A percentile compares a stretch with the other conserved stretches of the same genome.
Conservation (phyloP, 2,329 filamentous ascomycete genomes). For the Alternaria gaisen region DNA sequence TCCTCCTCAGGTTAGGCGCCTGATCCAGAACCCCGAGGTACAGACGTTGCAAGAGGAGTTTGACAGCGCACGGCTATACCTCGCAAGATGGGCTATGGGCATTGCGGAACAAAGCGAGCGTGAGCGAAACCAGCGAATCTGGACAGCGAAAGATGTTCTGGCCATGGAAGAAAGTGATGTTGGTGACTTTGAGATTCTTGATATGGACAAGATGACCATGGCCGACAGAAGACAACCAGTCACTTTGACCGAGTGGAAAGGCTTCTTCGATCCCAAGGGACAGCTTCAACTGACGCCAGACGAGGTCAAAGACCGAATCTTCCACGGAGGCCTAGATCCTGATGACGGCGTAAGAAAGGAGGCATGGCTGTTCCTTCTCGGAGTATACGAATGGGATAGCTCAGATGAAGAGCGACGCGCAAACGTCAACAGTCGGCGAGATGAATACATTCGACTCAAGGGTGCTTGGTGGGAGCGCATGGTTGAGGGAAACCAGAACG, state of each 20-base stretch:
- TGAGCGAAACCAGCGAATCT: slow-evolving; percentile 85
- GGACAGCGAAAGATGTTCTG: slow-evolving; percentile 90
- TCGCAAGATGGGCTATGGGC: slow-evolving; percentile 98
- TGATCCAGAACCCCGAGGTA: slow-evolving; percentile 91
- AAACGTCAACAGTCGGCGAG: slow-evolving; percentile 82
- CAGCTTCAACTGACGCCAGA: slow-evolving; percentile 81
- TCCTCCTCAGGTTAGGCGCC: slow-evolving; percentile 83
- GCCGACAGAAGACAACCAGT: slow-evolving; percentile 81
- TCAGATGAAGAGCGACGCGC: slow-evolving; percentile 84
- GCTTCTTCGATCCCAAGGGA: slow-evolving; percentile 84
- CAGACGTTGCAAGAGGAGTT: slow-evolving; percentile 97
- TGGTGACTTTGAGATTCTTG: slow-evolving; percentile 93
- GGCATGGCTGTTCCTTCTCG: slow-evolving; percentile 93
- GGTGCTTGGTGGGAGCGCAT: slow-evolving; percentile 96
- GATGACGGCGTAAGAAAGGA: slow-evolving; percentile 95
- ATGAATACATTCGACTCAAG: slow-evolving; percentile 94
- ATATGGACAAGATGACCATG: slow-evolving; percentile 77
- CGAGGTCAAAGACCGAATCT: slow-evolving; percentile 96
- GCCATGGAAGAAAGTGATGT: slow-evolving; percentile 95
- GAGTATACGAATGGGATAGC: slow-evolving; percentile 93
- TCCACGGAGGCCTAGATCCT: slow-evolving; percentile 88
- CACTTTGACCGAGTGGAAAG: slow-evolving; percentile 86
- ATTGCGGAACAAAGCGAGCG: slow-evolving; percentile 96
- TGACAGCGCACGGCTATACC: slow-evolving; percentile 91
- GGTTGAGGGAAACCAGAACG: slow-evolving; percentile 79